Percentiles rank a stretch among this genome's conserved stretches.
Evolutionary conservation across 345 rosid species (phyloP).

Genomic region (Psidium friedrichsthalianum): DNA sequence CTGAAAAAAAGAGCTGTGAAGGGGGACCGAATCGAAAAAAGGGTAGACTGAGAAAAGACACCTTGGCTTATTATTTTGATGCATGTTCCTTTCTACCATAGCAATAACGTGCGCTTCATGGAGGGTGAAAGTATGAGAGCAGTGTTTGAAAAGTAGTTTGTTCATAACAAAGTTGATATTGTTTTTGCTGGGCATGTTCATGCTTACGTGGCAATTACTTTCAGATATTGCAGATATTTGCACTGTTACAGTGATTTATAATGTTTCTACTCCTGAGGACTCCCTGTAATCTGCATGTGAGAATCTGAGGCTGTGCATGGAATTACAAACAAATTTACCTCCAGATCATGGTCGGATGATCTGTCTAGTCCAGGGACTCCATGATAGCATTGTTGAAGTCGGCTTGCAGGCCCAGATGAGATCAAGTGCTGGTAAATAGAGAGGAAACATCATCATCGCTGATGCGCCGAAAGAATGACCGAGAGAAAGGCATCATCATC

Average conservation of each 20-base stretch:
- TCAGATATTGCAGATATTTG: background rate
- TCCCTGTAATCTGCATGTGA: background rate
- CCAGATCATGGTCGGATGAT: background rate
- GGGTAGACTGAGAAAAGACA: conserved; percentile 77
- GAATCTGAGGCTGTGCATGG: background rate
- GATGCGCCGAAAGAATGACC: too few relatives aligned
- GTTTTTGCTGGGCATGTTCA: conserved; percentile 92
- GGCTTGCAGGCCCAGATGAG: too few relatives aligned
- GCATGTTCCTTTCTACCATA: conserved; percentile 74
- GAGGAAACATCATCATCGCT: too few relatives aligned
- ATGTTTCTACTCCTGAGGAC: background rate
- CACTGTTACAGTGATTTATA: background rate
- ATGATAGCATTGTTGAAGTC: too few relatives aligned
- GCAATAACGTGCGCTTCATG: conserved; percentile 72
- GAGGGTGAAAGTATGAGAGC: conserved; percentile 91
- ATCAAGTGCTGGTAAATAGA: too few relatives aligned
- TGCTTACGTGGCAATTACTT: background rate
- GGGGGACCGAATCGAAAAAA: too few relatives aligned
- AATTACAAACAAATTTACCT: background rate
- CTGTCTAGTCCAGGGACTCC: background rate
- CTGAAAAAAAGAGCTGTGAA: too few relatives aligned
- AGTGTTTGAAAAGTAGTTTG: conserved; percentile 67
- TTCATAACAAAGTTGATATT: conserved; percentile 53
- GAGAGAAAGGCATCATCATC: too few relatives aligned
- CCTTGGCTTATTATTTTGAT: conserved; percentile 91